These are phyloP conservation scores for Blastomyces emzantsi DNA, from an alignment of 2,329 filamentous ascomycete genomes.

Conservation along the genomic window DNA sequence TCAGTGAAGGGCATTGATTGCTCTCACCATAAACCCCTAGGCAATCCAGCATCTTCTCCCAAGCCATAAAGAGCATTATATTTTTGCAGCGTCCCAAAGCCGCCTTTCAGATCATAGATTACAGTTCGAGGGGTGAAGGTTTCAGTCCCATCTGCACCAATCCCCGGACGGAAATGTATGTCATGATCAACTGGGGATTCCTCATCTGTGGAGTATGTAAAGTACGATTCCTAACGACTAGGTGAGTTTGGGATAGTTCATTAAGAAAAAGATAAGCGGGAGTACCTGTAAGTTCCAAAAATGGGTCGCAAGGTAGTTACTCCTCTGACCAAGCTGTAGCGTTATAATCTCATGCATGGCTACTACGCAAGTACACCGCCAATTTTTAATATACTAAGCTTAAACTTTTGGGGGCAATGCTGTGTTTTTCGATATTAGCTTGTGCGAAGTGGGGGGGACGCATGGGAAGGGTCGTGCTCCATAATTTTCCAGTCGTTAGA, in stretches of 20 bases:
- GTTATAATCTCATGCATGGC: constrained; percentile 91
- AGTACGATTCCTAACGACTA: constrained; percentile 74
- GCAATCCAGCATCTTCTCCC: constrained; percentile 28
- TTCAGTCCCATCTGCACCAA: constrained; percentile 74
- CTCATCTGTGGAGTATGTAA: constrained; percentile 67
- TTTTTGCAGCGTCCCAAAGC: constrained; percentile 79
- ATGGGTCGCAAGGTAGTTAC: constrained; percentile 89
- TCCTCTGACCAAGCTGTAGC: constrained; percentile 82
- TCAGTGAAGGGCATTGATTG: not conserved
- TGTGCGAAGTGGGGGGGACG: not conserved
- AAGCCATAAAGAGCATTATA: constrained; percentile 79
- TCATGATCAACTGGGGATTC: constrained; percentile 67
- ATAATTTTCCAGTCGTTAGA: not conserved
- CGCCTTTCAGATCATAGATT: constrained; percentile 91
- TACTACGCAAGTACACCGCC: not conserved
- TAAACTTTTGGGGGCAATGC: not conserved
- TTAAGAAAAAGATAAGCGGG: not conserved
- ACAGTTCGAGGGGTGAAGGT: constrained; percentile 87
- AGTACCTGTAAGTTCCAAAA: constrained; percentile 91
- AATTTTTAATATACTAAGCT: not conserved
- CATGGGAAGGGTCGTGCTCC: not conserved
- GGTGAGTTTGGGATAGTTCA: constrained; percentile 10
- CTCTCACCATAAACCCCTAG: constrained; percentile 38
- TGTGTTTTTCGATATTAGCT: not conserved
- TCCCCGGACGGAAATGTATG: constrained; percentile 76